phyloP scores from a whole-genome alignment of 352 stramenopile genomes.

The Phytopythium delawarense region DNA sequence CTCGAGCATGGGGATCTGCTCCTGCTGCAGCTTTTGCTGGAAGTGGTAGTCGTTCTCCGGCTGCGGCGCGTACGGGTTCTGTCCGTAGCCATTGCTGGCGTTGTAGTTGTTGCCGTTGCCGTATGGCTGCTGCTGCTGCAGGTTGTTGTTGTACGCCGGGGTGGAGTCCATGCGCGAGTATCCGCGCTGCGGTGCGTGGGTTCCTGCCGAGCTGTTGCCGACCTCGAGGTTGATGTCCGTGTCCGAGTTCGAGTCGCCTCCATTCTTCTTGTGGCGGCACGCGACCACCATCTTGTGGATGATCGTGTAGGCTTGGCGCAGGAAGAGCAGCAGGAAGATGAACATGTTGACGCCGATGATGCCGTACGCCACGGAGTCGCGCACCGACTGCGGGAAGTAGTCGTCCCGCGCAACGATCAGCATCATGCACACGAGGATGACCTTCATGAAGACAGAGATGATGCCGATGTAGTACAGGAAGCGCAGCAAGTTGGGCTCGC shows the following conservation, averaged over 20 bases:
- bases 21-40: slow-evolving; percentile 24
- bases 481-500: slow-evolving; percentile 71
- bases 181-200: slow-evolving; percentile 7
- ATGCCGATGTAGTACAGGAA: slow-evolving; percentile 85
- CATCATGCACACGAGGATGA: slow-evolving; percentile 79
- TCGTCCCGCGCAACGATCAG: slow-evolving; percentile 72
- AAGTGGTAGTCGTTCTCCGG: slow-evolving; percentile 7
- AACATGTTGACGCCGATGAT: slow-evolving; percentile 86
- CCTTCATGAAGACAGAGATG: slow-evolving; percentile 72
- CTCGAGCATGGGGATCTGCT: slow-evolving; percentile 13
- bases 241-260: slow-evolving; percentile 14
- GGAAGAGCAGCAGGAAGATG: slow-evolving; percentile 78
- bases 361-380: slow-evolving; percentile 79
- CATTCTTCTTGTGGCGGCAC: slow-evolving; percentile 42
- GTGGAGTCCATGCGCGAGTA: slow-evolving; percentile 30
- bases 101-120: slow-evolving; percentile 9
- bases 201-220: slow-evolving; percentile 24
- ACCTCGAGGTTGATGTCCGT: slow-evolving; percentile 55
- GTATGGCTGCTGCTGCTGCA: slow-evolving; percentile 9
- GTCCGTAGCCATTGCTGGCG: slow-evolving; percentile 23
- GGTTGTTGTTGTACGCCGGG: slow-evolving; percentile 16
- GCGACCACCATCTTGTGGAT: slow-evolving; percentile 52
- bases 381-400: slow-evolving; percentile 72
- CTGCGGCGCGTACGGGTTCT: slow-evolving; percentile 10
- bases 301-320: slow-evolving; percentile 77